Percentiles rank a stretch among this genome's conserved stretches.
Evolutionary conservation across 2,329 filamentous ascomycete genomes (phyloP).

Genomic region (Leptographium wingfieldii): DNA sequence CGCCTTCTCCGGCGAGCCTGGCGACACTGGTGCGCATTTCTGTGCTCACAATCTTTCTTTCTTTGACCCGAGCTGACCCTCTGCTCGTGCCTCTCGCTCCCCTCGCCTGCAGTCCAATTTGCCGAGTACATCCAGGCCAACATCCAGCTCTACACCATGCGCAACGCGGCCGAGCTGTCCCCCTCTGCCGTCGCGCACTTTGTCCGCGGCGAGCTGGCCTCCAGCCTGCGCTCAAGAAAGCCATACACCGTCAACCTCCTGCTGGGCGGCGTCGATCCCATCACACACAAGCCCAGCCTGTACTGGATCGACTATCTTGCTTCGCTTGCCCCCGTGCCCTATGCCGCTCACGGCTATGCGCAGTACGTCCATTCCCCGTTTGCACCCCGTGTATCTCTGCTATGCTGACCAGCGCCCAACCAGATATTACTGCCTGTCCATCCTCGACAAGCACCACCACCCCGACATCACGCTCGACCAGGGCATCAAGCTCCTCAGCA

Average conservation of each 20-base stretch:
- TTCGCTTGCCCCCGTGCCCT: conserved; percentile 74
- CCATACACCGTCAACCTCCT: conserved; percentile 96
- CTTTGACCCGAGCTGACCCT: neutral
- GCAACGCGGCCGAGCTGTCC: conserved; percentile 85
- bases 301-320: conserved; percentile 98
- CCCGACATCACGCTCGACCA: conserved; percentile 82
- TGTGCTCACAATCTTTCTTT: neutral
- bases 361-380: conserved; percentile 47
- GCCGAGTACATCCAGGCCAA: conserved; percentile 99
- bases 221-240: conserved; percentile 78
- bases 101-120: conserved; percentile 65
- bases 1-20: conserved; percentile 90
- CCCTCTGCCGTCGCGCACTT: conserved; percentile 85
- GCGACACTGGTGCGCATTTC: conserved; percentile 60
- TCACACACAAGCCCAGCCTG: conserved; percentile 78
- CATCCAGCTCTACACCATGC: conserved; percentile 95
- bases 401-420: neutral
- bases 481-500: conserved; percentile 80
- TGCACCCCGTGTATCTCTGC: neutral
- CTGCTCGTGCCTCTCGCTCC: neutral
- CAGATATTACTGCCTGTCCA: conserved; percentile 94
- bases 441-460: conserved; percentile 97
- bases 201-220: conserved; percentile 85
- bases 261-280: conserved; percentile 84
- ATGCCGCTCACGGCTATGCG: conserved; percentile 95